phyloP scores from a whole-genome alignment of 2,329 filamentous ascomycete species.

The Bipolaris victoriae region DNA sequence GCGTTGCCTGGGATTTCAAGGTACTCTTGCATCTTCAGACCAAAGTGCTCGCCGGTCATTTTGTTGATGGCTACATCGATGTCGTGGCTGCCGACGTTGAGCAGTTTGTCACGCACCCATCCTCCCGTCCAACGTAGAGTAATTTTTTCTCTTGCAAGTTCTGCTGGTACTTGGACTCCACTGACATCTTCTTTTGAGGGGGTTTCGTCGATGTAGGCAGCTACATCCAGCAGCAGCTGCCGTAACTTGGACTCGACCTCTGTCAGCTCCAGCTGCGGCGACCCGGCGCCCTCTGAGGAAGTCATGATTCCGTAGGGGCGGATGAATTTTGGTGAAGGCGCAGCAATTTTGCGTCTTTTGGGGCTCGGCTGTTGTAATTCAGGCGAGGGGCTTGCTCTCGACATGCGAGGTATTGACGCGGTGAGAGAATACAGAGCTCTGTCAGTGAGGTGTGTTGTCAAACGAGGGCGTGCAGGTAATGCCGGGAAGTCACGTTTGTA shows the following conservation, averaged over 20 bases:
- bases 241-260: constrained; percentile 74
- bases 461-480: constrained; percentile 3
- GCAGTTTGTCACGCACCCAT: constrained; percentile 85
- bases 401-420: constrained; percentile 38
- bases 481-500: constrained; percentile 28
- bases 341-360: constrained; percentile 42
- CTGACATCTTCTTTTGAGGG: constrained; percentile 33
- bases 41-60: constrained; percentile 82
- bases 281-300: constrained; percentile 17
- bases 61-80: constrained; percentile 86
- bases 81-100: constrained; percentile 74
- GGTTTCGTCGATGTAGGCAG: constrained; percentile 66
- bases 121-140: constrained; percentile 81
- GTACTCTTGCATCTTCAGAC: constrained; percentile 70
- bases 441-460: neutral
- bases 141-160: constrained; percentile 54
- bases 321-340: constrained; percentile 25
- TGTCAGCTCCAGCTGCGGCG: constrained; percentile 64
- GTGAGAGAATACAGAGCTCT: constrained; percentile 5
- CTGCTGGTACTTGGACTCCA: constrained; percentile 50
- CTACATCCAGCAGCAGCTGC: constrained; percentile 81
- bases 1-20: constrained; percentile 66
- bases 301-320: constrained; percentile 41
- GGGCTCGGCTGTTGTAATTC: constrained; percentile 33
- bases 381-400: constrained; percentile 28